Conservation (phyloP, 345 rosid genomes). For the Populus pruinosa region DNA sequence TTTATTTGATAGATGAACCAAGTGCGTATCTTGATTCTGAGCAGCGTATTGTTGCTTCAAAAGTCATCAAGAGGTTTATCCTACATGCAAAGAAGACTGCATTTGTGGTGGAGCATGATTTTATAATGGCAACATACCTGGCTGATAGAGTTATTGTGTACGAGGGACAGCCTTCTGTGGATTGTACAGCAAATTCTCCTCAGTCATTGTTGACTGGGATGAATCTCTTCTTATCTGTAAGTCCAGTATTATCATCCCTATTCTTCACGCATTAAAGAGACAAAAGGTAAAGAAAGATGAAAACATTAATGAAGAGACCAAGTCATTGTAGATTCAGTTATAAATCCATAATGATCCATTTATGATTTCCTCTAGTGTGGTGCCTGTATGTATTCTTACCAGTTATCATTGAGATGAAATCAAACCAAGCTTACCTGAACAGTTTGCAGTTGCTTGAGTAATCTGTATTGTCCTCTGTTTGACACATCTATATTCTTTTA, state of each 20-base stretch:
- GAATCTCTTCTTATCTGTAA: constrained; percentile 96
- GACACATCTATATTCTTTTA: not conserved
- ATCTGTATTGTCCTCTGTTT: not conserved
- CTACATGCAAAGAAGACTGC: constrained; percentile 99
- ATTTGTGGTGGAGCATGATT: constrained; percentile 97
- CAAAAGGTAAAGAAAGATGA: not conserved
- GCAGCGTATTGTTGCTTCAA: constrained; percentile 97
- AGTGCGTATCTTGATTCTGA: constrained; percentile 99
- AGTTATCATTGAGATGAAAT: not conserved
- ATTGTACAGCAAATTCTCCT: constrained; percentile 88
- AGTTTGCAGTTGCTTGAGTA: not conserved
- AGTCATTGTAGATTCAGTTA: not conserved
- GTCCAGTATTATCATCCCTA: constrained; percentile 19
- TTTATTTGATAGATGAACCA: constrained; percentile 96
- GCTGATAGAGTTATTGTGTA: constrained; percentile 94
- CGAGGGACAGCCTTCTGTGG: constrained; percentile 86
- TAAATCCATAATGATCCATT: not conserved
- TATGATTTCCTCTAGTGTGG: not conserved
- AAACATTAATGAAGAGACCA: not conserved
- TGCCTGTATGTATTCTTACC: not conserved
- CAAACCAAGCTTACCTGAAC: not conserved
- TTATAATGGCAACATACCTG: constrained; percentile 93
- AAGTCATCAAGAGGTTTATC: constrained; percentile 96
- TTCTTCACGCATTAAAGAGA: not conserved
- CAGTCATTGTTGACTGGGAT: constrained; percentile 94